A percentile compares a stretch with the other conserved stretches of the same genome.
Evolutionary conservation across 129 eudicot genomes (phyloP).

Genomic region (sunflower (Helianthus annuus)): HanXRQr2.0-SUNRISE NC_035443.2:61635901-61636400

Average conservation of each 20-base stretch:
- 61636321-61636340: conserved; percentile 14
- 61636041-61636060: conserved; percentile 34
- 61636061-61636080: conserved; percentile 28
- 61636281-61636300: conserved; percentile 28
- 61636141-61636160: conserved; percentile 35
- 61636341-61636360: conserved; percentile 1
- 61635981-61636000: neutral
- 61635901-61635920: too few species aligned
- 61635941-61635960: too few species aligned
- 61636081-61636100: conserved; percentile 27
- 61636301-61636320: conserved; percentile 40
- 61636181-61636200: conserved; percentile 17
- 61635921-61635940: too few species aligned
- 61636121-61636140: conserved; percentile 29
- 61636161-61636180: conserved; percentile 38
- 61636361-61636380: neutral
- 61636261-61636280: conserved; percentile 32
- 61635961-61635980: too few species aligned
- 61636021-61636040: conserved; percentile 37
- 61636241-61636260: conserved; percentile 27
- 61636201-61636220: conserved; percentile 40
- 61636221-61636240: conserved; percentile 42
- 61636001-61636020: neutral
- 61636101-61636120: conserved; percentile 22
- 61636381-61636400: neutral